Conservation (phyloP, 2,329 filamentous ascomycete genomes). For the Alternaria sp. region DNA sequence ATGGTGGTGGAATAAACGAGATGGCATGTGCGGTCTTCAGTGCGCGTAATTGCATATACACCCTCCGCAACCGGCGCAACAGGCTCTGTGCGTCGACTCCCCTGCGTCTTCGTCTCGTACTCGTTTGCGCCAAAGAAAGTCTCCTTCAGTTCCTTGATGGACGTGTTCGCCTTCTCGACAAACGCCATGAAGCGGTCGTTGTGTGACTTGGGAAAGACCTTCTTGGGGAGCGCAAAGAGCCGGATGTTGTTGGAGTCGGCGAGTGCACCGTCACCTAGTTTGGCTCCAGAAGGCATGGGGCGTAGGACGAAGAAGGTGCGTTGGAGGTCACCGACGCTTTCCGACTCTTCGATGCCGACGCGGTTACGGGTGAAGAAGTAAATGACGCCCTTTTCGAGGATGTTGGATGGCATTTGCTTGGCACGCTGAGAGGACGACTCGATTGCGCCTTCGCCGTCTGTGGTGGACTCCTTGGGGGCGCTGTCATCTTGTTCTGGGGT, state of each 20-base stretch:
- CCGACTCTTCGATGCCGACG: slow-evolving; percentile 75
- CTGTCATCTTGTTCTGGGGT: slow-evolving; percentile 8
- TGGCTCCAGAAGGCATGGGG: slow-evolving; percentile 74
- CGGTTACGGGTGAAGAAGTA: slow-evolving; percentile 90
- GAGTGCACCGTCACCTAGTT: slow-evolving; percentile 67
- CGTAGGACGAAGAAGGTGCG: slow-evolving; percentile 82
- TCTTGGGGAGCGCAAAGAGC: slow-evolving; percentile 83
- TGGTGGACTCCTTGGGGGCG: slow-evolving; percentile 29
- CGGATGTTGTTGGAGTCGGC: slow-evolving; percentile 69
- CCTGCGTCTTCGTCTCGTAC: slow-evolving; percentile 79
- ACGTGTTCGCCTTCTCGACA: slow-evolving; percentile 75
- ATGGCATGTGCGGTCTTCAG: slow-evolving; percentile 72
- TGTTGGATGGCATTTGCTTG: slow-evolving; percentile 63
- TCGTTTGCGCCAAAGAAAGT: slow-evolving; percentile 72
- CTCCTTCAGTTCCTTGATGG: slow-evolving; percentile 74
- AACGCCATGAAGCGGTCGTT: slow-evolving; percentile 80
- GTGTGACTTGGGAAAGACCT: slow-evolving; percentile 74
- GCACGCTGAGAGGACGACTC: slow-evolving; percentile 61
- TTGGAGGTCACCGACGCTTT: slow-evolving; percentile 74
- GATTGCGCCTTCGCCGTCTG: slow-evolving; percentile 49
- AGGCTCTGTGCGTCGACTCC: slow-evolving; percentile 72
- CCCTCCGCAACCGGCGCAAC: slow-evolving; percentile 83
- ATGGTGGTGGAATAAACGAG: slow-evolving; percentile 82
- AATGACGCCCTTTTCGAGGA: slow-evolving; percentile 87
- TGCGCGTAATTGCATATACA: slow-evolving; percentile 81